Percentiles rank a stretch among this genome's conserved stretches.
Evolutionary conservation across 1,284 basidiomycete species (phyloP).

Genomic region (Sporisorium graminicola): DNA sequence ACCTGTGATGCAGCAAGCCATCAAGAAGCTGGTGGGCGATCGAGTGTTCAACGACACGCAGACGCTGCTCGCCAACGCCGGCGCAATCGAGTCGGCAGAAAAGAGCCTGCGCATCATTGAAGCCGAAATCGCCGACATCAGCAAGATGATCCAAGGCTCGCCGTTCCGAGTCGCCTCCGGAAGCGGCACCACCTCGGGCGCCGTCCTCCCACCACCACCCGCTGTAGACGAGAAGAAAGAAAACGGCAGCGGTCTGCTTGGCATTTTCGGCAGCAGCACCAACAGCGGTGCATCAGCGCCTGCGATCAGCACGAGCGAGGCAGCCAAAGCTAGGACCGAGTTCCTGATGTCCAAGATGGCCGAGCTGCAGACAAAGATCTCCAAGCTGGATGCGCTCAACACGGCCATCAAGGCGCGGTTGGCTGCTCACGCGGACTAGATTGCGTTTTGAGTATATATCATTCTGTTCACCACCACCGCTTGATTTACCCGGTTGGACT

Average conservation of each 20-base stretch:
- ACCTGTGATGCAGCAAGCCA: slow-evolving; percentile 88
- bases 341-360: slow-evolving; percentile 83
- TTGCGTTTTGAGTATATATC: too few species aligned
- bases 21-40: slow-evolving; percentile 83
- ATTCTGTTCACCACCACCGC: too few species aligned
- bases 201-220: slow-evolving; percentile 14
- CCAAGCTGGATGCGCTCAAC: slow-evolving; percentile 53
- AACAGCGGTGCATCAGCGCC: slow-evolving; percentile 2
- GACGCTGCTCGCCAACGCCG: slow-evolving; percentile 74
- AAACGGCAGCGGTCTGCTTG: background rate
- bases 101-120: slow-evolving; percentile 79
- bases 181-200: slow-evolving; percentile 21
- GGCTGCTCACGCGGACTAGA: slow-evolving; percentile 21
- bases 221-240: slow-evolving; percentile 13
- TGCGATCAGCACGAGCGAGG: slow-evolving; percentile 71
- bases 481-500: background rate
- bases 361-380: slow-evolving; percentile 77
- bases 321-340: slow-evolving; percentile 76
- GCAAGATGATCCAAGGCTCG: slow-evolving; percentile 59
- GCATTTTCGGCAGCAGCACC: slow-evolving; percentile 11
- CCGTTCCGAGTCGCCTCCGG: slow-evolving; percentile 67
- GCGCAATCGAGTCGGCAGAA: slow-evolving; percentile 78
- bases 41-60: slow-evolving; percentile 83
- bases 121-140: slow-evolving; percentile 76
- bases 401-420: slow-evolving; percentile 44